Evolutionary conservation across 768 basidiomycete species (phyloP), one percentile per base, ranked within the genome.

Genomic region (Russula sp.): DNA sequence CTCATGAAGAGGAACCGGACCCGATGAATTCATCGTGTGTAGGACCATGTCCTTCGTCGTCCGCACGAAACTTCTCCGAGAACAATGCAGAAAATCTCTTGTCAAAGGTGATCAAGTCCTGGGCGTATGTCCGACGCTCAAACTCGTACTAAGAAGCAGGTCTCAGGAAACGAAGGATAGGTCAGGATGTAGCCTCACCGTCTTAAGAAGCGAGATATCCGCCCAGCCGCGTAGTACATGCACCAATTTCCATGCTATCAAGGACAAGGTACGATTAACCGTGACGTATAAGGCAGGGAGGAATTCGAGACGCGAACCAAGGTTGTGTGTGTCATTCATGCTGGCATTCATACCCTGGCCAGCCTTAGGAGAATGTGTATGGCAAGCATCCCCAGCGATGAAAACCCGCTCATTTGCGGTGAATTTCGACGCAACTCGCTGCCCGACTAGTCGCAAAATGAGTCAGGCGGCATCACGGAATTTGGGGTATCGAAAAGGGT

Each of bases 321-420:
- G 75, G 66, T 84, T 84, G 68, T 80, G 82, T 0, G 79, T 72
- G 59, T 84, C 83, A 58, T 78, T 80, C 75, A 83, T 81, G 52
- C 78, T 77, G 3, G 80, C 80, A 35, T 81, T 82, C 80, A 80
- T 78, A 1, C 80, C 82, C 61, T 83, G 82, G 6, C 81, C 76
- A 57, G 78, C 79, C 60, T 61, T 61, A 4, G 60, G 60, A 0
- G 76, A 79, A 54, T 77, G 77, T 18, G 77, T 79, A 61, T 78
- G 79, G 42, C 79, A 83, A 3, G 82, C 82, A 64, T 82, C 82
- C 13, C 84, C 83, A 0, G 79, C 83, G 52, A 84, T 83, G 66
- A 84, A 82, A 2, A 83, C 74, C 6, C 84, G 79, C 39, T 83
- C 71, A 45, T 77, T 64, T 0, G 75, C 68, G 1, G 79, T 77